Conservation (phyloP, 2,329 filamentous ascomycete genomes). For the Aspergillus brunneoviolaceus region DNA sequence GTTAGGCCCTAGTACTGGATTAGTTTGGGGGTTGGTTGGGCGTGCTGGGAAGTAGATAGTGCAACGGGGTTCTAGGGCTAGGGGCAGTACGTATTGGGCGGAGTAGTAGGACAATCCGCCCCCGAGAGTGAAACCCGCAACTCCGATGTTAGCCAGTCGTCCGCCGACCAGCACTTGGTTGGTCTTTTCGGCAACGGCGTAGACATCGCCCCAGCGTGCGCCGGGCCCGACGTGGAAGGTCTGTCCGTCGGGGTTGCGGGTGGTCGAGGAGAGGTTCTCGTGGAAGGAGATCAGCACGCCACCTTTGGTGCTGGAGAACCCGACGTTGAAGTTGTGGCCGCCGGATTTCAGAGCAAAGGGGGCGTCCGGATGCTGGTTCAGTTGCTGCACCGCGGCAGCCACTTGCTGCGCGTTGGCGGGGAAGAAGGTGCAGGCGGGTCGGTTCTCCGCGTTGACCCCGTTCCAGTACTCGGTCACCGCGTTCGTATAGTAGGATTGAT, state of each 20-base stretch:
- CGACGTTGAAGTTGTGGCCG: constrained; percentile 14
- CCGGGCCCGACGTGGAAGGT: constrained; percentile 15
- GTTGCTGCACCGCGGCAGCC: constrained; percentile 8
- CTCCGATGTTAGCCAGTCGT: constrained; percentile 13
- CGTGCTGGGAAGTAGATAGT: too few species aligned
- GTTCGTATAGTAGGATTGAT: constrained; percentile 6
- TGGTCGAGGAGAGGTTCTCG: constrained; percentile 11
- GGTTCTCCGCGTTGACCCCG: constrained; percentile 11
- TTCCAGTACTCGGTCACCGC: constrained; percentile 14
- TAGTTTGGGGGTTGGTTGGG: background rate
- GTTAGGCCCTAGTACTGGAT: constrained; percentile 5
- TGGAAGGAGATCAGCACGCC: constrained; percentile 13
- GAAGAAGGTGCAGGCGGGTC: constrained; percentile 14
- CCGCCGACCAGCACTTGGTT: constrained; percentile 14
- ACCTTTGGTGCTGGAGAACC: constrained; percentile 10
- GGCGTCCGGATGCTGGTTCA: constrained; percentile 4
- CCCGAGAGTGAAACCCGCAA: constrained; percentile 10
- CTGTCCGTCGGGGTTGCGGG: constrained; percentile 8
- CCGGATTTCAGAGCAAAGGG: constrained; percentile 12
- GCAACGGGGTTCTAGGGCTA: background rate
- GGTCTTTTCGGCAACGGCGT: constrained; percentile 7
- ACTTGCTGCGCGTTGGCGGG: constrained; percentile 14
- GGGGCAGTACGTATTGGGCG: constrained; percentile 14
- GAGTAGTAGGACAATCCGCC: constrained; percentile 17
- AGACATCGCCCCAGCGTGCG: constrained; percentile 16